A percentile compares a stretch with the other conserved stretches of the same genome.
phyloP scores from a whole-genome alignment of 78 protist species.

The Anaeramoeba flamelloides region DNA sequence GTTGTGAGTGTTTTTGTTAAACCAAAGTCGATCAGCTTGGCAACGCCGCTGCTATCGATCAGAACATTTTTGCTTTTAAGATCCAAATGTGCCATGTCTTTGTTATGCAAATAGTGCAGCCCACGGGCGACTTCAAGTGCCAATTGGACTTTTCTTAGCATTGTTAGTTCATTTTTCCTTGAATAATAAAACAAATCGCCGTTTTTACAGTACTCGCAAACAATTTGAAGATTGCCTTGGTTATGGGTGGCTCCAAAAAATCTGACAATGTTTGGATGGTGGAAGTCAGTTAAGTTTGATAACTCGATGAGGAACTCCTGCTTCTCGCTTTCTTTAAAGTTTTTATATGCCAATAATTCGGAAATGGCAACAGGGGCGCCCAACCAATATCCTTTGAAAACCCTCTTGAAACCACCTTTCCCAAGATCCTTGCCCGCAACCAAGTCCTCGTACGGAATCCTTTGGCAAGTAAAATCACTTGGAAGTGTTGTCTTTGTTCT shows the following conservation, averaged over 20 bases:
- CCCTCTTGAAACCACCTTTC: neutral
- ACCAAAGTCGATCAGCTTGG: neutral
- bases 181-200: neutral
- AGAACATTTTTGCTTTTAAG: neutral
- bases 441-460: too few species aligned
- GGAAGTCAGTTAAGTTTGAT: neutral
- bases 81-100: neutral
- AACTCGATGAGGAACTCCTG: neutral
- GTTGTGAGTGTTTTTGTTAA: neutral
- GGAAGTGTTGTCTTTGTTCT: too few species aligned
- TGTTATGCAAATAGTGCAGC: neutral
- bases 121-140: neutral
- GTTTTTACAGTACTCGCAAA: neutral
- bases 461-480: too few species aligned
- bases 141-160: neutral
- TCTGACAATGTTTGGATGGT: neutral
- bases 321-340: neutral
- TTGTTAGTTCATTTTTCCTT: neutral
- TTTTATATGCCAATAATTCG: neutral
- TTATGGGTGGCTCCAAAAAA: neutral
- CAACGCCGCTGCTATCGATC: neutral
- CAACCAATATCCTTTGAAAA: neutral
- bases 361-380: neutral
- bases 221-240: neutral
- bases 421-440: neutral